Evolutionary conservation across 805 yeast species (phyloP), one percentile per base, ranked within the genome.

Genomic region (Metschnikowia arizonensis): DNA sequence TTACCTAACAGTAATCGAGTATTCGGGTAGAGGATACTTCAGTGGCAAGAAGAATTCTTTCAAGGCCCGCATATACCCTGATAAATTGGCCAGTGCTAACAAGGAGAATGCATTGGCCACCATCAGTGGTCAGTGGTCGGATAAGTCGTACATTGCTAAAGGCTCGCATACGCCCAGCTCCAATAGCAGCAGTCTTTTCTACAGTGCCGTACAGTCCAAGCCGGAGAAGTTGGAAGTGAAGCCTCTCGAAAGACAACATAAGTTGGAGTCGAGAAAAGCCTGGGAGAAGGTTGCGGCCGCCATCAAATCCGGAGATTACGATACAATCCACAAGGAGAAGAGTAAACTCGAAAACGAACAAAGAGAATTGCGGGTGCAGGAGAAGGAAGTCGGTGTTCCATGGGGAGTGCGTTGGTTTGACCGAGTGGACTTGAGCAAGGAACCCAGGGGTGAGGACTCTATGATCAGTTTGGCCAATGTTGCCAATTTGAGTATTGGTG

Each of bases 231-330:
- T 90, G 44, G 53, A 54, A 14, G 96, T 91, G 38, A 89, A 88
- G 65, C 95, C 96, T 40, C 71, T 87, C 43, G 88, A 80, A 54
- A 73, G 85, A 52, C 98, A 93, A 69, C 76, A 84, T 64, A 78
- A 70, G 29, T 73, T 90, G 55, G 99, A 91, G 68, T 76, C 88
- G 47, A 83, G 97, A 69, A 79, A 73, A 56, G 97, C 97, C 11
- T 91, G 99, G 99, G 57, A 62, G 42, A 78, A 82, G 53, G 98
- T 93, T 21, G 96, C 97, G 0, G 87, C 76, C 8, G 98, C 98
- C 12, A 85, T 89, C 57, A 79, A 75, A 47, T 65, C 68, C 18
- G 86, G 91, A 36, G 84, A 89, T 63, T 88, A 78, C 66, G 87
- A 85, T 55, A 65, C 76, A 52, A 89, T 91, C 54, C 82, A 83